Percentiles rank a stretch among this genome's conserved stretches.
Conservation (phyloP, 164 flowering plant species). For the Chloranthus sessilifolius region DNA sequence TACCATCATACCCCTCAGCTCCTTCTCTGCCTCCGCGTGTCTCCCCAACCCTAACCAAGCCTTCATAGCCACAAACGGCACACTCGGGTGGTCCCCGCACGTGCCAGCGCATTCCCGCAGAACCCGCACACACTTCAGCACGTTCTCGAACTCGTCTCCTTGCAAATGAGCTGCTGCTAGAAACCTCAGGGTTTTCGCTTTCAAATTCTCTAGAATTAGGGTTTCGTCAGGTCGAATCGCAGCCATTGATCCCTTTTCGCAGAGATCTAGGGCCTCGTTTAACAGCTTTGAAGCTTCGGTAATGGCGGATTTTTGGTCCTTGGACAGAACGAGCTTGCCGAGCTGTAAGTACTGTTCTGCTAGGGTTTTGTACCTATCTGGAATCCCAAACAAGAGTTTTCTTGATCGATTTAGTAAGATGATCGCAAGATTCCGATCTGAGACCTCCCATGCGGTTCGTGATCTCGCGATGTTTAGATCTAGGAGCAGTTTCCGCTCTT, state of each 20-base stretch:
- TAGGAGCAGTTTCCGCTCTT: conserved; percentile 53
- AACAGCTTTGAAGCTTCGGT: conserved; percentile 66
- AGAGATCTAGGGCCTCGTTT: conserved; percentile 75
- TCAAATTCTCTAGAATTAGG: conserved; percentile 35
- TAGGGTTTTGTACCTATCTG: conserved; percentile 47
- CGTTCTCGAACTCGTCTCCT: conserved; percentile 75
- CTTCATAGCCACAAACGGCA: conserved; percentile 85
- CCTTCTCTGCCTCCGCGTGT: conserved; percentile 83
- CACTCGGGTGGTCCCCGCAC: conserved; percentile 58
- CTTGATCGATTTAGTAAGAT: conserved; percentile 63
- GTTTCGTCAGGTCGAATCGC: conserved; percentile 35
- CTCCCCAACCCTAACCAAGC: conserved; percentile 86
- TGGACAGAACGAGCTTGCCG: conserved; percentile 48
- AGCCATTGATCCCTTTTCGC: conserved; percentile 62
- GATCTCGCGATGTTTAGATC: conserved; percentile 32
- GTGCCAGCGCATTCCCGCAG: conserved; percentile 45
- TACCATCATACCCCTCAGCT: conserved; percentile 67
- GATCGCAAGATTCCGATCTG: conserved; percentile 56
- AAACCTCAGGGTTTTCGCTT: conserved; percentile 65
- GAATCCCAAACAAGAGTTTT: conserved; percentile 40
- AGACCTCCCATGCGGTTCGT: conserved; percentile 69
- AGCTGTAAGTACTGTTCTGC: conserved; percentile 65
- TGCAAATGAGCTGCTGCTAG: conserved; percentile 84
- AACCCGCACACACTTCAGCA: conserved; percentile 77
- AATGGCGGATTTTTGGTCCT: conserved; percentile 19